A percentile compares a stretch with the other conserved stretches of the same genome.
Evolutionary conservation across 164 flowering plant species (phyloP).

Genomic region (Vitis rupestris): DNA sequence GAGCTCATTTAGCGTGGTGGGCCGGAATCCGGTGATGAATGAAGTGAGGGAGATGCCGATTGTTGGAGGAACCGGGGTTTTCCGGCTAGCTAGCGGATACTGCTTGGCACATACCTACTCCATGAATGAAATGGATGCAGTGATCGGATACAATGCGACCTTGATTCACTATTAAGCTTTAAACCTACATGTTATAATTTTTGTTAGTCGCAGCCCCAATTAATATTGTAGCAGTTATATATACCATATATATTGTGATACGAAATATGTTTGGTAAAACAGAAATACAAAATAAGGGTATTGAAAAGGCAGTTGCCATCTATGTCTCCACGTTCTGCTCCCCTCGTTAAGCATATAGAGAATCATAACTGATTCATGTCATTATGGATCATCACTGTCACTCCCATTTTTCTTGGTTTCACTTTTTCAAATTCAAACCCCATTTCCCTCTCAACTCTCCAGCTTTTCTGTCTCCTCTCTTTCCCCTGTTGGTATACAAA

Average conservation of each 20-base stretch:
- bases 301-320: not conserved
- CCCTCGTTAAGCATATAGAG: not conserved
- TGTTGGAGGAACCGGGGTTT: slow-evolving; percentile 45
- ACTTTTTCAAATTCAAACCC: slow-evolving; percentile 4
- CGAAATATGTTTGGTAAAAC: not conserved
- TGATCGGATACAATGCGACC: slow-evolving; percentile 36
- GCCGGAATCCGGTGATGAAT: slow-evolving; percentile 34
- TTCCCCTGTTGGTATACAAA: not conserved
- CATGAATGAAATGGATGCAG: slow-evolving; percentile 15
- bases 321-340: not conserved
- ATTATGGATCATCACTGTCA: not conserved
- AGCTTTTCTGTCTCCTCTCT: not conserved
- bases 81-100: slow-evolving; percentile 40
- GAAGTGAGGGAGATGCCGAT: slow-evolving; percentile 41
- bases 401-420: not conserved
- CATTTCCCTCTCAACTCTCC: slow-evolving; percentile 1
- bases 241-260: no score
- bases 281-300: not conserved
- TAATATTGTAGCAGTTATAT: no score
- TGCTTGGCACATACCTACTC: slow-evolving; percentile 26
- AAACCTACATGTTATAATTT: no score
- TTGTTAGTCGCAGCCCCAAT: no score
- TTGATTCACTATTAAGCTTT: slow-evolving; percentile 19
- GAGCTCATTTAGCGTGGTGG: slow-evolving; percentile 37
- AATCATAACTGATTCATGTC: not conserved